Conservation (phyloP, 805 yeast species). For the Hanseniaspora hatyaiensis region DNA sequence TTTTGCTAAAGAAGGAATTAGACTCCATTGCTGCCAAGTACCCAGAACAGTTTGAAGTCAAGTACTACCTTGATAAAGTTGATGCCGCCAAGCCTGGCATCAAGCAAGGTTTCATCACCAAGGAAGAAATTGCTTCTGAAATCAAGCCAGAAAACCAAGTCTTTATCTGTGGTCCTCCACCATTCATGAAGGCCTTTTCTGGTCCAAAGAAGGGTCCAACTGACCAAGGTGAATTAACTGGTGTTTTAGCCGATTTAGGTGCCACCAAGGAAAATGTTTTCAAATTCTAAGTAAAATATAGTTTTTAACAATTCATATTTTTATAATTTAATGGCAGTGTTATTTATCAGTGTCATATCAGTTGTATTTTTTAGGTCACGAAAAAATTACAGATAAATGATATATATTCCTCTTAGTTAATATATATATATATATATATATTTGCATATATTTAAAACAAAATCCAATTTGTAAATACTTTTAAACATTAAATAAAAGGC, state of each 20-base stretch:
- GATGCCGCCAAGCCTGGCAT: slow-evolving; percentile 34
- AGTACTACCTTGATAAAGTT: slow-evolving; percentile 64
- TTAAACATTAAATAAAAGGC: too few relatives aligned
- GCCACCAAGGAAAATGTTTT: slow-evolving; percentile 76
- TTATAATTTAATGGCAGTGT: neutral
- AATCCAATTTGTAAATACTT: neutral
- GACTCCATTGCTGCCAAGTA: slow-evolving; percentile 44
- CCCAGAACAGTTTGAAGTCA: slow-evolving; percentile 68
- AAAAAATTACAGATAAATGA: too few relatives aligned
- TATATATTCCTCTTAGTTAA: too few relatives aligned
- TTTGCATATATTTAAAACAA: too few relatives aligned
- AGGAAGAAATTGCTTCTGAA: slow-evolving; percentile 61
- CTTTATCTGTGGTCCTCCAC: slow-evolving; percentile 94
- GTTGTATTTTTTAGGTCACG: too few relatives aligned
- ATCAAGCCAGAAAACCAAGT: slow-evolving; percentile 61
- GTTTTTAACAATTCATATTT: neutral
- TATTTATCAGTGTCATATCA: too few relatives aligned
- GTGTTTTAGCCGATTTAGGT: slow-evolving; percentile 79
- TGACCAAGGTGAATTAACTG: slow-evolving; percentile 91
- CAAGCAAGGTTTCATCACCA: slow-evolving; percentile 61
- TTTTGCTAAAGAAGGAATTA: slow-evolving; percentile 65
- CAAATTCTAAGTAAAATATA: slow-evolving; percentile 69
- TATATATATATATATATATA: too few relatives aligned
- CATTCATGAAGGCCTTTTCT: slow-evolving; percentile 73
- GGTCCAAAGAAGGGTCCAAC: slow-evolving; percentile 75